A percentile compares a stretch with the other conserved stretches of the same genome.
phyloP scores from a whole-genome alignment of 2,329 filamentous ascomycete genomes.

The Aureobasidium subglaciale region DNA sequence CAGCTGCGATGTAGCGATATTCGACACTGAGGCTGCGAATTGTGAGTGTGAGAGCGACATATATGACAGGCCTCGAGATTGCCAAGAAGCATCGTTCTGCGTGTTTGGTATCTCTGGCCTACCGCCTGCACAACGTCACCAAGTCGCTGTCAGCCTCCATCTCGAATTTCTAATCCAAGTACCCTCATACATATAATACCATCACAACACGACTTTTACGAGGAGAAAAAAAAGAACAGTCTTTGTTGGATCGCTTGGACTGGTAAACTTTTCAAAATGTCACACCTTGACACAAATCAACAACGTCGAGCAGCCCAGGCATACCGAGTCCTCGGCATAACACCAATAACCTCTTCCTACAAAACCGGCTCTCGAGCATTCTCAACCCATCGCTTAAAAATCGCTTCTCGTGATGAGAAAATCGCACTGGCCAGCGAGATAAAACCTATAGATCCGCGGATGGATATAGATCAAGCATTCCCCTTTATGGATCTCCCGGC shows the following conservation, averaged over 20 bases:
- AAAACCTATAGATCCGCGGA: neutral
- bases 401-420: neutral
- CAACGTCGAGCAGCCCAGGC: neutral
- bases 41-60: no score
- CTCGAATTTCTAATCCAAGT: neutral
- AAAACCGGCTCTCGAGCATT: neutral
- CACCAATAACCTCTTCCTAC: neutral
- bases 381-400: neutral
- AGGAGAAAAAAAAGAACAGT: no score
- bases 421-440: neutral
- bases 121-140: neutral
- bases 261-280: neutral
- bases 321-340: neutral
- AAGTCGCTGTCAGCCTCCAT: neutral
- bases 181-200: neutral
- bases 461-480: neutral
- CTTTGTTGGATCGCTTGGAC: no score
- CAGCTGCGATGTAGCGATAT: no score
- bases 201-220: neutral
- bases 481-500: neutral
- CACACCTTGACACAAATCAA: neutral
- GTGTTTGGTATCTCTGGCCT: neutral
- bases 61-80: no score
- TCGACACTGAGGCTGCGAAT: no score
- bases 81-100: no score